Conservation (phyloP, 495 filamentous ascomycete species). For the Cercophora samala region DNA sequence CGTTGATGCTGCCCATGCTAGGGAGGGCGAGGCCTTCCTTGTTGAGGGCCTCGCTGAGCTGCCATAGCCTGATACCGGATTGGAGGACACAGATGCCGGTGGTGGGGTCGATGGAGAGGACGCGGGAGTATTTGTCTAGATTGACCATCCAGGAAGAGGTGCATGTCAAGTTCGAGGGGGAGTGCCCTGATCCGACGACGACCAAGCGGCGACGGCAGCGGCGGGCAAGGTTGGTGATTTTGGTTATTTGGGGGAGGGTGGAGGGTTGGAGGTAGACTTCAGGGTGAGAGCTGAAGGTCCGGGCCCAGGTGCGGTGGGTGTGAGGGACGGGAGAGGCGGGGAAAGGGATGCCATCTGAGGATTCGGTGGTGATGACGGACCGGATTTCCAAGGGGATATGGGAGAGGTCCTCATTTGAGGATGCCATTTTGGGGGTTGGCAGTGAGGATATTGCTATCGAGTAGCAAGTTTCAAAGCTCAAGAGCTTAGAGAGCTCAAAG, state of each 20-base stretch:
- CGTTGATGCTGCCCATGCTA: conserved; percentile 89
- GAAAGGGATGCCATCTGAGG: conserved; percentile 60
- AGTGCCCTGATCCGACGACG: conserved; percentile 82
- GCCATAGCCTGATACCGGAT: conserved; percentile 75
- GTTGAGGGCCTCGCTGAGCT: conserved; percentile 66
- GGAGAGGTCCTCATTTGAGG: conserved; percentile 6
- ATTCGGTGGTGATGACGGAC: conserved; percentile 21
- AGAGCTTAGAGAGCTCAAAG: not conserved
- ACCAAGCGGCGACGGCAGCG: conserved; percentile 75
- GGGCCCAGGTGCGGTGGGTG: conserved; percentile 93
- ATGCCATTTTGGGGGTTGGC: conserved; percentile 19
- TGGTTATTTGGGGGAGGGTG: conserved; percentile 73
- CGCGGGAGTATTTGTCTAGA: conserved; percentile 73
- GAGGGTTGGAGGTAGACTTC: conserved; percentile 86
- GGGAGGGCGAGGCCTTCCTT: conserved; percentile 74
- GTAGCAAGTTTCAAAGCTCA: not conserved
- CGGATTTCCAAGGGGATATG: conserved; percentile 25
- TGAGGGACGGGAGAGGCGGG: conserved; percentile 61
- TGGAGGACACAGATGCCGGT: conserved; percentile 69
- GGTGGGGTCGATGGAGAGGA: conserved; percentile 63
- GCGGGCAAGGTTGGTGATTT: conserved; percentile 76
- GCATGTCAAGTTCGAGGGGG: conserved; percentile 87
- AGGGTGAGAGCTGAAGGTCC: conserved; percentile 80
- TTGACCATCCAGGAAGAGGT: conserved; percentile 94
- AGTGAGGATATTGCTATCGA: no score